These are phyloP conservation scores for Bipolaris cookei DNA, from an alignment of 2,329 filamentous ascomycete genomes.

Conservation along the genomic window DNA sequence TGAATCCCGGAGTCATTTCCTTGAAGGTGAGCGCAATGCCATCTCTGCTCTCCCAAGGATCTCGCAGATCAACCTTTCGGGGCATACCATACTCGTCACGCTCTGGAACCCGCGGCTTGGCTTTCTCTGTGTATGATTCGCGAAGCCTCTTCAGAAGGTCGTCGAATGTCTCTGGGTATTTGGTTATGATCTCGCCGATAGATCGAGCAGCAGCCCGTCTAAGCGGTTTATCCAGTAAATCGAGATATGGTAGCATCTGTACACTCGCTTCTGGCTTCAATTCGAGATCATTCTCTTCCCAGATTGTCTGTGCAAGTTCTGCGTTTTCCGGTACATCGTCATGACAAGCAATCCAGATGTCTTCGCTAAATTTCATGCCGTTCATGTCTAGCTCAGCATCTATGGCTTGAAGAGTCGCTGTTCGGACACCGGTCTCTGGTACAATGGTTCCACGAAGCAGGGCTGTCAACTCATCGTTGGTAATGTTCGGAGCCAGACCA, in stretches of 20 bases:
- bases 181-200: conserved; percentile 73
- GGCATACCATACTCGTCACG: conserved; percentile 96
- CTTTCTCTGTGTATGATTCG: conserved; percentile 74
- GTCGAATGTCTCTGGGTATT: conserved; percentile 65
- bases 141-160: conserved; percentile 70
- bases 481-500: conserved; percentile 83
- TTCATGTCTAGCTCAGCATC: conserved; percentile 91
- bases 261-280: conserved; percentile 69
- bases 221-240: conserved; percentile 79
- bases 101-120: conserved; percentile 81
- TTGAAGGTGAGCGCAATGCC: conserved; percentile 88
- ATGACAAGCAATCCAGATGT: conserved; percentile 92
- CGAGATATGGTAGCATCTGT: conserved; percentile 77
- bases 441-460: conserved; percentile 82
- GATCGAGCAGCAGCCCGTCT: conserved; percentile 82
- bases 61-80: conserved; percentile 81
- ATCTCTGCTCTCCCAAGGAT: conserved; percentile 90
- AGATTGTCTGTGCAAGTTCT: conserved; percentile 83
- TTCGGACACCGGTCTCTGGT: conserved; percentile 78
- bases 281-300: conserved; percentile 88
- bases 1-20: conserved; percentile 75
- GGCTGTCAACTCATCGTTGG: conserved; percentile 70
- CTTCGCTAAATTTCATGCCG: conserved; percentile 82
- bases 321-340: conserved; percentile 89
- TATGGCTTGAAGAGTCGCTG: conserved; percentile 85